Conservation (phyloP, 768 basidiomycete species). For the Rhizopogon salebrosus region DNA sequence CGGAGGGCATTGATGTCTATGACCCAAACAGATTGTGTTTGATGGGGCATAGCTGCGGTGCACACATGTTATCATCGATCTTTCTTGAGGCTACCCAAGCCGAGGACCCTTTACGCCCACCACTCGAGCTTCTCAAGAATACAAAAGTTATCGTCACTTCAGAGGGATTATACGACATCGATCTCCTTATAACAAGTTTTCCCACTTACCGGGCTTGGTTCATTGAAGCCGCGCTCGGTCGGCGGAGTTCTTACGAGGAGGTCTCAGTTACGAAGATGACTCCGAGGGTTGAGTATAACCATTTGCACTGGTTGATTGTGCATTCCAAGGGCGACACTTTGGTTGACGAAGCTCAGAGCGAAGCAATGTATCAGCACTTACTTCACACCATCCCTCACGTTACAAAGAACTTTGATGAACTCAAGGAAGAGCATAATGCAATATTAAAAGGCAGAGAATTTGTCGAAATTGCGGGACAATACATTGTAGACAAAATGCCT, state of each 20-base stretch:
- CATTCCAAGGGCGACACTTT: conserved; percentile 72
- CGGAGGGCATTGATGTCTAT: conserved; percentile 22
- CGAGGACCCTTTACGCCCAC: conserved; percentile 36
- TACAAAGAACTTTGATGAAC: conserved; percentile 30
- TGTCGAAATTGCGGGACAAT: conserved; percentile 38
- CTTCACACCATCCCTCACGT: conserved; percentile 21
- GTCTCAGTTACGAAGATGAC: conserved; percentile 42
- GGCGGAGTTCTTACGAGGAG: conserved; percentile 38
- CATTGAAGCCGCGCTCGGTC: conserved; percentile 59
- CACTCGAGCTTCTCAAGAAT: conserved; percentile 34
- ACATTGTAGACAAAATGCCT: conserved; percentile 23
- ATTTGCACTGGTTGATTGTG: conserved; percentile 63
- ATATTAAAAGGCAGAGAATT: conserved; percentile 41
- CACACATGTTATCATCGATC: conserved; percentile 73
- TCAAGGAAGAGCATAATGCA: conserved; percentile 51
- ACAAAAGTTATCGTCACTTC: conserved; percentile 57
- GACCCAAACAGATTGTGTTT: conserved; percentile 45
- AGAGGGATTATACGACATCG: conserved; percentile 77
- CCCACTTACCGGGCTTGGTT: conserved; percentile 70
- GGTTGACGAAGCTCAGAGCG: conserved; percentile 58
- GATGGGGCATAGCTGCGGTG: conserved; percentile 77
- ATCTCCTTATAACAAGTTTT: conserved; percentile 56
- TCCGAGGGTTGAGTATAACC: conserved; percentile 26
- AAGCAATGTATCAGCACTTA: conserved; percentile 55
- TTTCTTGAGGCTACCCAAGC: conserved; percentile 47